These are phyloP conservation scores for Urostyla sp. DNA, from an alignment of 73 alveolate species.

Conservation along the genomic window DNA sequence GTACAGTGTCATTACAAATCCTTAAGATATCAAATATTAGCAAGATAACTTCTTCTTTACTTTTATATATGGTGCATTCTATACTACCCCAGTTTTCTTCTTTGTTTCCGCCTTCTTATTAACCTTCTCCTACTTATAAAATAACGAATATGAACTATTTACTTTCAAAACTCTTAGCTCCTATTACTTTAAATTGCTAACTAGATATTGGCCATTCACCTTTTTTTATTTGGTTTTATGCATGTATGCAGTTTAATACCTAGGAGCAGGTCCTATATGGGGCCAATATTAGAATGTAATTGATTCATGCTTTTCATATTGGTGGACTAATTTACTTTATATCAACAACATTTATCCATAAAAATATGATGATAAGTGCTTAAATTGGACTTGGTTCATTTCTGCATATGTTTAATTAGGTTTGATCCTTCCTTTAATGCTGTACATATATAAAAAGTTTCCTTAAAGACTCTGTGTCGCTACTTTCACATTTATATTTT, in stretches of 20 bases:
- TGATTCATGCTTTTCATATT: slow-evolving; percentile 56
- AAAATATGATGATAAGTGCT: slow-evolving; percentile 51
- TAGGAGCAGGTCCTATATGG: slow-evolving; percentile 76
- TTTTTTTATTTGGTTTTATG: slow-evolving; percentile 27
- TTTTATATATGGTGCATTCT: slow-evolving; percentile 48
- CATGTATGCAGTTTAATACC: slow-evolving; percentile 32
- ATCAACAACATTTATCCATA: slow-evolving; percentile 74
- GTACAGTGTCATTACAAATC: slow-evolving; percentile 53
- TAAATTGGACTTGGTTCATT: slow-evolving; percentile 76
- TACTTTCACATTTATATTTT: neutral
- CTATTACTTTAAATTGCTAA: slow-evolving; percentile 27
- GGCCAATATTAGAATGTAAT: neutral
- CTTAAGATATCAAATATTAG: slow-evolving; percentile 36
- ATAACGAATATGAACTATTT: neutral
- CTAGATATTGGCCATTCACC: slow-evolving; percentile 37
- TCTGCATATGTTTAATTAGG: slow-evolving; percentile 56
- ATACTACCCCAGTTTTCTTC: slow-evolving; percentile 57
- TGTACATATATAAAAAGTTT: slow-evolving; percentile 1
- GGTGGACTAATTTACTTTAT: slow-evolving; percentile 71
- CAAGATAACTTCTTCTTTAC: slow-evolving; percentile 36
- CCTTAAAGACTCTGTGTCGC: neutral
- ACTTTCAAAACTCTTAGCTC: neutral
- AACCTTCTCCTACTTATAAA: slow-evolving; percentile 35
- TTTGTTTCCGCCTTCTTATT: slow-evolving; percentile 58
- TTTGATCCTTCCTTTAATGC: slow-evolving; percentile 26